These are phyloP conservation scores for Infundibulicybe gibba DNA, from an alignment of 768 basidiomycete genomes.

Conservation along the genomic window DNA sequence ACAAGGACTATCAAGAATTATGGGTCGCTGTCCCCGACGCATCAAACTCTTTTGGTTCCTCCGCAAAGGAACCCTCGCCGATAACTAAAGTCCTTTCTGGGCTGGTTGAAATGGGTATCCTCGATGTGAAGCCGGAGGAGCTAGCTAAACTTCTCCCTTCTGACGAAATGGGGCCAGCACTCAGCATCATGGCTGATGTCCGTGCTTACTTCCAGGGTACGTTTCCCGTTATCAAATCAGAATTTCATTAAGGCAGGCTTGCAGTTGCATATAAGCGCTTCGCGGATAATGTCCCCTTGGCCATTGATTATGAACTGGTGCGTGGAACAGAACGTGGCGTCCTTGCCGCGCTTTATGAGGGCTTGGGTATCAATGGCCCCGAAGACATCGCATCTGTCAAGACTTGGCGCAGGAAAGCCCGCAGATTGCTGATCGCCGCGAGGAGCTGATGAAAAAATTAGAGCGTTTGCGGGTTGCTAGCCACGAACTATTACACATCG, in stretches of 20 bases:
- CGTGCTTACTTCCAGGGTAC: slow-evolving; percentile 75
- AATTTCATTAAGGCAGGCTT: slow-evolving; percentile 2
- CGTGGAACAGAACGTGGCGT: slow-evolving; percentile 46
- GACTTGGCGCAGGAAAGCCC: slow-evolving; percentile 50
- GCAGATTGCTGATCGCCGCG: slow-evolving; percentile 36
- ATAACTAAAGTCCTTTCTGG: slow-evolving; percentile 30
- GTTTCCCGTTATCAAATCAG: neutral
- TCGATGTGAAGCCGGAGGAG: slow-evolving; percentile 33
- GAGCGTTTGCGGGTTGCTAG: slow-evolving; percentile 46
- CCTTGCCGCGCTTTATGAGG: slow-evolving; percentile 38
- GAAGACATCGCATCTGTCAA: slow-evolving; percentile 43
- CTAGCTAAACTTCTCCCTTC: slow-evolving; percentile 45
- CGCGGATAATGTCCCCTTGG: slow-evolving; percentile 51
- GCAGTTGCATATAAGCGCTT: slow-evolving; percentile 61
- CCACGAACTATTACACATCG: slow-evolving; percentile 29
- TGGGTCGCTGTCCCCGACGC: neutral
- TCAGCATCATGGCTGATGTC: slow-evolving; percentile 69
- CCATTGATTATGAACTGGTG: slow-evolving; percentile 54
- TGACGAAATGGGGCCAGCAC: slow-evolving; percentile 50
- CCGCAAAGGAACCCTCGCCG: slow-evolving; percentile 4
- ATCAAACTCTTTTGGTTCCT: neutral
- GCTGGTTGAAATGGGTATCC: slow-evolving; percentile 35
- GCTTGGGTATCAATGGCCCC: slow-evolving; percentile 48
- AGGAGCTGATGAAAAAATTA: slow-evolving; percentile 46
- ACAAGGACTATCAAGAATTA: slow-evolving; percentile 21